These are phyloP conservation scores for Lophium mytilinum DNA, from an alignment of 495 filamentous ascomycete genomes.

Conservation along the genomic window DNA sequence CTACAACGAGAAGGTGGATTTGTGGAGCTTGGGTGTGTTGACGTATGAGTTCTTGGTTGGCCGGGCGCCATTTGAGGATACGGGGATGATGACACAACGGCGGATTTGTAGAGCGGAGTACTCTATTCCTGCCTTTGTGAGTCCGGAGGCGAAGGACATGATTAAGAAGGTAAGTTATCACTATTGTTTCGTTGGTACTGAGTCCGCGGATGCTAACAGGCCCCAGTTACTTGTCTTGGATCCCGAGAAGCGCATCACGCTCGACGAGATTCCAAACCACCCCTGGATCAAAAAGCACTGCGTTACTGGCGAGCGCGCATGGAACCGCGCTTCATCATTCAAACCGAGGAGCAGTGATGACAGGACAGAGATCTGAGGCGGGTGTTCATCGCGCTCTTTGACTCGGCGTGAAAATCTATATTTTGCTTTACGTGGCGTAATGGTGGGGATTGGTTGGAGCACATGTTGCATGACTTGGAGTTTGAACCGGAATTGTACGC, in stretches of 20 bases:
- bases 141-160: constrained; percentile 80
- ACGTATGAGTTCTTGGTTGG: constrained; percentile 96
- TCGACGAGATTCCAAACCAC: constrained; percentile 83
- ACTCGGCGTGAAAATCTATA: no score
- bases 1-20: constrained; percentile 90
- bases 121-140: constrained; percentile 83
- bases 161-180: constrained; percentile 70
- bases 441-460: no score
- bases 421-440: no score
- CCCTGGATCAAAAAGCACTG: constrained; percentile 99
- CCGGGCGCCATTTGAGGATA: constrained; percentile 95
- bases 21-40: constrained; percentile 92
- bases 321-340: constrained; percentile 14
- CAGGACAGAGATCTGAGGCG: neutral
- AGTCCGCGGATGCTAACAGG: neutral
- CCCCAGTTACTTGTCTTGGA: constrained; percentile 81
- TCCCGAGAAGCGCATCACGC: constrained; percentile 82
- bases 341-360: constrained; percentile 1
- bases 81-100: constrained; percentile 86
- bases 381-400: neutral
- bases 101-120: constrained; percentile 86
- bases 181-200: neutral
- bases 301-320: constrained; percentile 59
- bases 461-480: no score
- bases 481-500: no score